Evolutionary conservation across 2,329 filamentous ascomycete species (phyloP).

Genomic region (Aureobasidium vineae): DNA sequence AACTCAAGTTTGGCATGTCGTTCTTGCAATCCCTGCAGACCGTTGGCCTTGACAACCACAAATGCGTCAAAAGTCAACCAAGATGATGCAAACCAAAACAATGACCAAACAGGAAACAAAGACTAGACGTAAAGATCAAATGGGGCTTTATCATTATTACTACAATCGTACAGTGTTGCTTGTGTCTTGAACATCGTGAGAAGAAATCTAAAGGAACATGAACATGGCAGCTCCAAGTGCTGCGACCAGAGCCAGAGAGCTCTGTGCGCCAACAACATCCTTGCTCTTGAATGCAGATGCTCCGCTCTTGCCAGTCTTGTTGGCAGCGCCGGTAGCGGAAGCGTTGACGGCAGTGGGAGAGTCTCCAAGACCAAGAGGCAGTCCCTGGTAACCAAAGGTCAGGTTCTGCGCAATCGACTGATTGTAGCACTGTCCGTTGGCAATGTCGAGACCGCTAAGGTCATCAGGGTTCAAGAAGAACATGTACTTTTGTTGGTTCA

Average conservation of each 20-base stretch:
- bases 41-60: not conserved
- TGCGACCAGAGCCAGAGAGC: constrained; percentile 22
- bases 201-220: constrained; percentile 24
- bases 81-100: not conserved
- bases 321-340: constrained; percentile 29
- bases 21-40: not conserved
- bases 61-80: not conserved
- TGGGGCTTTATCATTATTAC: not conserved
- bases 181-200: constrained; percentile 8
- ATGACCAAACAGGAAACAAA: not conserved
- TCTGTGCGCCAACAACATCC: constrained; percentile 24
- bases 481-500: constrained; percentile 70
- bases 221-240: constrained; percentile 23
- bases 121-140: not conserved
- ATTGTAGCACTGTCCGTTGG: constrained; percentile 67
- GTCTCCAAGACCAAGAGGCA: constrained; percentile 34
- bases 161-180: constrained; percentile 17
- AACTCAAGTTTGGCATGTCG: not conserved
- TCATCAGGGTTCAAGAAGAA: constrained; percentile 75
- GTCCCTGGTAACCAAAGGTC: constrained; percentile 64
- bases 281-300: constrained; percentile 23
- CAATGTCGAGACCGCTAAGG: constrained; percentile 63
- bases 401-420: constrained; percentile 64
- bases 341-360: constrained; percentile 26
- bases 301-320: constrained; percentile 26